Evolutionary conservation across 805 yeast genomes (phyloP), one percentile per base, ranked within the genome.

Genomic region (Ogataea sp.): DNA sequence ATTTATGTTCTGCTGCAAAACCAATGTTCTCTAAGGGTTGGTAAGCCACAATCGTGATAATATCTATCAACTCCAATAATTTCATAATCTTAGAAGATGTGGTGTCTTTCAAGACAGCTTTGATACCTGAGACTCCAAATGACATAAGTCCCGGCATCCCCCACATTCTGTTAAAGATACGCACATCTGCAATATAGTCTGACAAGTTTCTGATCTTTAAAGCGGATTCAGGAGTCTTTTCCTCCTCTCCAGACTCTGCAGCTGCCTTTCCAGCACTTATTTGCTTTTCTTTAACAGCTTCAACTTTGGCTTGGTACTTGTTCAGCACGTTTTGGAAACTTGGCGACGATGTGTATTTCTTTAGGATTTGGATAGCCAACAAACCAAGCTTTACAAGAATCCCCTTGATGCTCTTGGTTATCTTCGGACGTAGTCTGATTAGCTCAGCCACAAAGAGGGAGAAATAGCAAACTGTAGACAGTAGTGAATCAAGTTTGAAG

Each of bases 151-250:
- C 51, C 13, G 65, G 61, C 17, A 58, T 36, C 6, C 58, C 62
- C 58, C 64, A 62, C 52, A 61, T 52, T 35, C 67, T 46, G 38
- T 58, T 55, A 45, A 62, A 62, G 18, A 61, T 60, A 26, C 67
- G 50, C 5, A 62, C 43, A 39, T 60, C 66, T 13, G 65, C 51
- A 3, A 62, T 36, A 36, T 62, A 62, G 4, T 49, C 44, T 2
- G 66, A 61, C 18, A 62, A 21, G 5, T 38, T 34, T 27, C 47
- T 43, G 23, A 56, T 34, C 32, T 52, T 58, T 13, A 2, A 6
- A 13, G 37, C 4, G 13, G 15, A 2, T 18, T 2, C 20, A 20
- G 32, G 33, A 17, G 16, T 11, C 10, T 5, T 20, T 6, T n/a
- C 3, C 7, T 35, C 20, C 6, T 23, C 10, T 15, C 15, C 28